Conservation (phyloP, 2,329 filamentous ascomycete genomes). For the Plenodomus lindquistii region DNA sequence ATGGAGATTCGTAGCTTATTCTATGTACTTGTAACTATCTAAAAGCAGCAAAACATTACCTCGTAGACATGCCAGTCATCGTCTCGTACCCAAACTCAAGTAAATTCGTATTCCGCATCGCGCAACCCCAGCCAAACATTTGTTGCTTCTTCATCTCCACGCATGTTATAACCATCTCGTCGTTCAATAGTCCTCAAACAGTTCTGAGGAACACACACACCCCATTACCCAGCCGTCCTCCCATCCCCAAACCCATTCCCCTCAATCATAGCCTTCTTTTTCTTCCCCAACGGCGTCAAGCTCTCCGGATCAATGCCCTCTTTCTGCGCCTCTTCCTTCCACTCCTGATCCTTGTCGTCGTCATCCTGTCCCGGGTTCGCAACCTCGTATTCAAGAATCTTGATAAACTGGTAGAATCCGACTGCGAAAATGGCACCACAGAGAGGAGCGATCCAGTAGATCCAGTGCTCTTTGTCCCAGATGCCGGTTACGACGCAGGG, state of each 20-base stretch:
- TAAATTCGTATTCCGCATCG: too few relatives aligned
- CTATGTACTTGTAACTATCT: too few relatives aligned
- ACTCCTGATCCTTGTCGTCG: constrained; percentile 29
- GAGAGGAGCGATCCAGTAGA: constrained; percentile 54
- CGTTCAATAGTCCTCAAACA: too few relatives aligned
- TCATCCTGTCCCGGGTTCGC: constrained; percentile 44
- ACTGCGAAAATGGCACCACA: constrained; percentile 52
- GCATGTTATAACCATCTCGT: too few relatives aligned
- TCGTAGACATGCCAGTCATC: too few relatives aligned
- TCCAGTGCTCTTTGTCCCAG: constrained; percentile 53
- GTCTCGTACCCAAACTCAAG: too few relatives aligned
- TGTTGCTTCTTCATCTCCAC: too few relatives aligned
- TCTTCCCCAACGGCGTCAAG: neutral
- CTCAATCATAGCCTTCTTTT: neutral
- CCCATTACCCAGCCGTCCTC: constrained; percentile 3
- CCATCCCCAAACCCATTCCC: constrained; percentile 8
- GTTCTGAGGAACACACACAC: neutral
- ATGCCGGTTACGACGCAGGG: constrained; percentile 48
- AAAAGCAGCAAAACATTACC: too few relatives aligned
- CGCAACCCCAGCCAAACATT: too few relatives aligned
- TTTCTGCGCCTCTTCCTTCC: constrained; percentile 21
- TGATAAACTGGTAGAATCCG: constrained; percentile 55
- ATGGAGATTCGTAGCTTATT: too few relatives aligned
- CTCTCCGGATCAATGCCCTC: constrained; percentile 8
- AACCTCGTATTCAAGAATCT: constrained; percentile 45